Evolutionary conservation across 1,139 yeast species (phyloP).

Genomic region (Candida sp.): DNA sequence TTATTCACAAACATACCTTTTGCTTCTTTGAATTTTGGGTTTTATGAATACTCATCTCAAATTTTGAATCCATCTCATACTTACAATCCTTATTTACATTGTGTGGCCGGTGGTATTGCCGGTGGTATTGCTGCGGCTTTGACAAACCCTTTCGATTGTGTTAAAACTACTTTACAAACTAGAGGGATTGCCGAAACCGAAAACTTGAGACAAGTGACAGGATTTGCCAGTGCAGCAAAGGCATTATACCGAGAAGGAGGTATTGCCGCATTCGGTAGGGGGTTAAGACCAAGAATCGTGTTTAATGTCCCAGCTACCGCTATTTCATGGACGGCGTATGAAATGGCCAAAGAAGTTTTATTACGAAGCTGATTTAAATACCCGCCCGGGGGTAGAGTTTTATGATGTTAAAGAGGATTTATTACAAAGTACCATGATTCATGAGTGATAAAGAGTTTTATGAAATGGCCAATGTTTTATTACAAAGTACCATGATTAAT

Average conservation of each 20-base stretch:
- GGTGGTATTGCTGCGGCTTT: constrained; percentile 97
- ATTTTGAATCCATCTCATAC: constrained; percentile 71
- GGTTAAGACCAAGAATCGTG: constrained; percentile 87
- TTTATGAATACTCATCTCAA: constrained; percentile 82
- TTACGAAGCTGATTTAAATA: constrained; percentile 14
- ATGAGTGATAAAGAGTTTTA: neutral
- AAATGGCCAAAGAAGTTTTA: constrained; percentile 85
- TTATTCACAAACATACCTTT: constrained; percentile 91
- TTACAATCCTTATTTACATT: constrained; percentile 90
- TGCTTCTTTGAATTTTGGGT: constrained; percentile 92
- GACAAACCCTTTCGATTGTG: constrained; percentile 94
- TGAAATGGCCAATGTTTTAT: too few species aligned
- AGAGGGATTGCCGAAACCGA: constrained; percentile 53
- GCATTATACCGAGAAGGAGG: constrained; percentile 72
- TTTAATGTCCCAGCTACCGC: constrained; percentile 97
- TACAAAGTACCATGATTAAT: constrained; percentile 1
- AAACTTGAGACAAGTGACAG: constrained; percentile 56
- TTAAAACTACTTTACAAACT: constrained; percentile 89
- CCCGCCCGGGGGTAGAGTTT: constrained; percentile 65
- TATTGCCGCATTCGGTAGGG: constrained; percentile 69
- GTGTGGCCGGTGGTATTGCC: constrained; percentile 91
- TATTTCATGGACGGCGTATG: constrained; percentile 97
- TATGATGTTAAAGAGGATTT: constrained; percentile 90
- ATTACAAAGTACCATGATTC: constrained; percentile 13
- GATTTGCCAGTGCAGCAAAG: constrained; percentile 68